Evolutionary conservation across 169 alveolate genomes (phyloP), one percentile per base, ranked within the genome.

Genomic region (Toxoplasma gondii): DNA sequence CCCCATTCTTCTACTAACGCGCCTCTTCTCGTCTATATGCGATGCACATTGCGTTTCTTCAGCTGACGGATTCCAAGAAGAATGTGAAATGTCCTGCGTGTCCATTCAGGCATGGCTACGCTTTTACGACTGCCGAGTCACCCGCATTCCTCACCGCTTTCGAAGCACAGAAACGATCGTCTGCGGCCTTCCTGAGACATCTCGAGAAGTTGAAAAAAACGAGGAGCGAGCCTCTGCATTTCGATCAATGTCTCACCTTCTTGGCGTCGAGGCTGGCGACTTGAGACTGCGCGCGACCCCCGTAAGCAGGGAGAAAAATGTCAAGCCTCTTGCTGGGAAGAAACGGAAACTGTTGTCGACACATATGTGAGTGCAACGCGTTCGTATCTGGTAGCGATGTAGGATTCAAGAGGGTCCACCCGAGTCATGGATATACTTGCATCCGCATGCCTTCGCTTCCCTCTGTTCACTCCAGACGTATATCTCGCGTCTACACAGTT

Each of bases 131-230:
- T 67, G 34, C 31, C 34, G 38, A 64, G 24, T 82, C 24, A 43
- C 90, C 9, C 34, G 90, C 4, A 82, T 82, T 82, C 90, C 90
- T 38, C 90, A 82, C 64, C 19, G 31, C 43, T 82, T 82, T 41
- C 54, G 34, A 22, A 5, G 41, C 29, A 17, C 90, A 1, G 64
- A 43, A 4, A 22, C 24, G 39, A 0, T 82, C 90, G 90, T 31
- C 54, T 10, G 16, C 39, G 41, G 27, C 41, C 41, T 49, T 24
- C 29, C 90, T 10, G 31, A 16, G 24, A 31, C 24, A 31, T 31
- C 4, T 31, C 31, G n/a, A 4, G 34, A 64, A 19, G 5, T 1
- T 27, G 74, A 4, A 1, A 31, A 64, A 1, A 64, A 64, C 34
- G 74, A 16, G 74, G 74, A 64, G 74, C 34, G 34, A 4, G 74